Base-by-base conservation (phyloP, 1,139 yeast species). In the Geotrichum macrosporum region DNA sequence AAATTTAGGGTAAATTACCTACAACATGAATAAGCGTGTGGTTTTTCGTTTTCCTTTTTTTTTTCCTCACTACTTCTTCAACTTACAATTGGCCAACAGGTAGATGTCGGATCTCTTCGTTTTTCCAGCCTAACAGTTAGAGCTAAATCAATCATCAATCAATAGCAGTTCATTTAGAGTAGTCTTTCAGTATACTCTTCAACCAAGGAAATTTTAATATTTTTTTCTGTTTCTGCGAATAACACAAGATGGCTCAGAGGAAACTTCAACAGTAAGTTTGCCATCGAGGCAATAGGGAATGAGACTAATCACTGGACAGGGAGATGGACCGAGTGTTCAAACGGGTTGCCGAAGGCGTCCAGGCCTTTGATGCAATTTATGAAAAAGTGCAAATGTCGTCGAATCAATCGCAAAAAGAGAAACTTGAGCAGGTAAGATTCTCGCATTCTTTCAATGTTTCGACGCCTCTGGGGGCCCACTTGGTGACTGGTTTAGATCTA, bases 261-360 rank as follows among this genome's bases (percentile, higher is more conserved):
- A 80, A 80, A 62, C 66, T 80, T 46, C 81, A 78, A 58, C 85
- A 80, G 74, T 71, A 67, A 52, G 75, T 68, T 19, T 13, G 24
- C 15, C 12, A n/a, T 10, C 35, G 20, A 9, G 12, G n/a, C n/a
- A 10, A 20, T 20, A 22, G 31, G 24, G 31, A 31, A 20, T 16
- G 12, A 15, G n/a, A 26, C 34, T 32, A 33, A 20, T 42, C 6
- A 29, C 31, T 20, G 12, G 27, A 15, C 45, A 65, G 71, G 68
- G 99, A 94, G 73, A 87, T 92, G 67, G 99, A 94, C 69, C 87
- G 92, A 64, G 88, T 89, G 63, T 83, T 89, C 73, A 92, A 92
- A 68, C 88, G 94, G 67, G 95, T 92, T 50, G 77, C 82, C 50
- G 97, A 92, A 71, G 97, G 97, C n/a, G 76, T 92, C 40, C 79